Evolutionary conservation across 768 basidiomycete species (phyloP).

Genomic region (Trametes sanguinea): DNA sequence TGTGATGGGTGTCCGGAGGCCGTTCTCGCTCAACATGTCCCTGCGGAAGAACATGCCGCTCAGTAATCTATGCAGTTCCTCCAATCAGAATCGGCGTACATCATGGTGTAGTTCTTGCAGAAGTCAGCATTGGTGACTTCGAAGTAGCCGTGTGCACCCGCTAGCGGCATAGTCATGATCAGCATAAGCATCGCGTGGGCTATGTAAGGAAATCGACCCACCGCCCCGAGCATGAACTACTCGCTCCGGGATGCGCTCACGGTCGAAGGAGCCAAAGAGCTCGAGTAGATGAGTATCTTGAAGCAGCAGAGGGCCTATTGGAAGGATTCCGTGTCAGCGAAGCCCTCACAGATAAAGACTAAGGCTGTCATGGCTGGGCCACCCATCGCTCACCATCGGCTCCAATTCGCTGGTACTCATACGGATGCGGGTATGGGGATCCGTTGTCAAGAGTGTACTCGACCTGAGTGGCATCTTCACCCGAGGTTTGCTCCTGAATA

Average conservation of each 20-base stretch:
- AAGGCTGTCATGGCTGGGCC: not conserved
- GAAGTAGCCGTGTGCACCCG: conserved; percentile 55
- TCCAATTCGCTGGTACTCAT: conserved; percentile 28
- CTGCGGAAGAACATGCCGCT: conserved; percentile 31
- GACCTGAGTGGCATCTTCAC: conserved; percentile 22
- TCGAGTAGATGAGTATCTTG: conserved; percentile 30
- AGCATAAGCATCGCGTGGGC: not conserved
- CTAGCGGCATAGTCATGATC: conserved; percentile 9
- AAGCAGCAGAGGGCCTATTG: conserved; percentile 27
- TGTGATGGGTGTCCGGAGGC: conserved; percentile 36
- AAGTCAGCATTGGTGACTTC: conserved; percentile 51
- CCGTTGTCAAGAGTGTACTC: conserved; percentile 29
- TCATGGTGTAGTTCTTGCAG: conserved; percentile 37
- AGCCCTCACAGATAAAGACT: not conserved
- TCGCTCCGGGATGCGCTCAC: conserved; percentile 35
- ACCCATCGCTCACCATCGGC: conserved; percentile 19
- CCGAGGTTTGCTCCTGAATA: conserved; percentile 23
- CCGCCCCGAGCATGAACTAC: conserved; percentile 40
- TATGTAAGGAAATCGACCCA: not conserved
- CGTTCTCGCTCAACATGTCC: conserved; percentile 39
- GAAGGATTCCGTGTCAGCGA: not conserved
- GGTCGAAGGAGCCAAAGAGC: conserved; percentile 28
- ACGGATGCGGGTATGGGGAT: conserved; percentile 28
- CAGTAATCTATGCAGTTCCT: conserved; percentile 1
- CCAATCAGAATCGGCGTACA: conserved; percentile 29